Percentiles rank a stretch among this genome's conserved stretches.
Evolutionary conservation across 116 monocot species (phyloP).

Genomic region (Papilionanthe hybrid): DNA sequence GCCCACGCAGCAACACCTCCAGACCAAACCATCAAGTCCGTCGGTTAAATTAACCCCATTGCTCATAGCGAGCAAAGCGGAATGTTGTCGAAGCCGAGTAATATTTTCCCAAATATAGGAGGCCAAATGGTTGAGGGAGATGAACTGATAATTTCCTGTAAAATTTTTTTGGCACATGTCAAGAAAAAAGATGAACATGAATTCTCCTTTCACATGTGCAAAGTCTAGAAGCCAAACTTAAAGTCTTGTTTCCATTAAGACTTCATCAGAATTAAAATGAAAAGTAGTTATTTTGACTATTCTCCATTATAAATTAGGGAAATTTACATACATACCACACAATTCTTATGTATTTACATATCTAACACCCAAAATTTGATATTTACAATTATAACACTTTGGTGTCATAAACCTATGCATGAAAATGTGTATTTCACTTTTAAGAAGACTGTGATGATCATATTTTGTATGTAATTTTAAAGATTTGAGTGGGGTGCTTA

Average conservation of each 20-base stretch:
- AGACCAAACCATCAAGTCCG: slow-evolving; percentile 84
- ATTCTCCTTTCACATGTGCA: not conserved
- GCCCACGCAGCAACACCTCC: slow-evolving; percentile 68
- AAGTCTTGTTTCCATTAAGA: not conserved
- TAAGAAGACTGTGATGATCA: too few relatives aligned
- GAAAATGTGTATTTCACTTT: too few relatives aligned
- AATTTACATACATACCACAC: too few relatives aligned
- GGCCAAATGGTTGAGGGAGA: slow-evolving; percentile 66
- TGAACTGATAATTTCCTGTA: slow-evolving; percentile 77
- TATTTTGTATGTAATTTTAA: too few relatives aligned
- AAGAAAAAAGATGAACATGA: not conserved
- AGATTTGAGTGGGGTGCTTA: too few relatives aligned
- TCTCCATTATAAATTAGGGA: too few relatives aligned
- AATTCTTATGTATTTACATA: too few relatives aligned
- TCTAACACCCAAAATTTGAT: too few relatives aligned
- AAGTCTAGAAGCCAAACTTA: not conserved
- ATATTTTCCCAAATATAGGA: slow-evolving; percentile 59
- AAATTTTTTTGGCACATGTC: not conserved
- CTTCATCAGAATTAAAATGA: not conserved
- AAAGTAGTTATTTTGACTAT: not conserved
- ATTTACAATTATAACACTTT: too few relatives aligned
- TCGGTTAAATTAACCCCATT: slow-evolving; percentile 77
- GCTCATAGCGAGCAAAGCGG: slow-evolving; percentile 63
- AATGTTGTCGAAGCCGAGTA: slow-evolving; percentile 53
- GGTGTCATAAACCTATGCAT: too few relatives aligned